A percentile compares a stretch with the other conserved stretches of the same genome.
phyloP scores from a whole-genome alignment of 2,329 filamentous ascomycete genomes.

The Akanthomyces muscarius region DNA sequence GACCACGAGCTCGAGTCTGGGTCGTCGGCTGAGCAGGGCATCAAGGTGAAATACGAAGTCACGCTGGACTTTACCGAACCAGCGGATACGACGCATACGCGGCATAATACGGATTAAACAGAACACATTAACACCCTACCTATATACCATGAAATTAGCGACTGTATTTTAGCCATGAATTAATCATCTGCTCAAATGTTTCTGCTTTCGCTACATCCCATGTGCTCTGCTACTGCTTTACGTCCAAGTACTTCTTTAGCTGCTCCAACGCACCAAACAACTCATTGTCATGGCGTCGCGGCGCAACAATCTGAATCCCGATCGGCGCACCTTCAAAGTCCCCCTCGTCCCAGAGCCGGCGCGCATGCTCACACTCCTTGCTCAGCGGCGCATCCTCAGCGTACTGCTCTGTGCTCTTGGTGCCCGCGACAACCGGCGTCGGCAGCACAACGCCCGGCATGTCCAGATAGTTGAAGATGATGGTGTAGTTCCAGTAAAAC shows the following conservation, averaged over 20 bases:
- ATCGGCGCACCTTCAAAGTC: slow-evolving; percentile 34
- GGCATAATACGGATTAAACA: background rate
- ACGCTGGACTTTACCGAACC: background rate
- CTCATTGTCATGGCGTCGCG: slow-evolving; percentile 33
- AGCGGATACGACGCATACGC: background rate
- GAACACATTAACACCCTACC: background rate
- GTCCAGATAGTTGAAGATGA: slow-evolving; percentile 36
- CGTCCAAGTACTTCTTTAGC: slow-evolving; percentile 21
- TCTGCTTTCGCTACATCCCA: background rate
- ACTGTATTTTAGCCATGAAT: background rate
- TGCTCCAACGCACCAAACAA: slow-evolving; percentile 29
- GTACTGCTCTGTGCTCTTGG: slow-evolving; percentile 25
- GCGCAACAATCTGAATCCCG: slow-evolving; percentile 31
- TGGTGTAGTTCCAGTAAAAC: slow-evolving; percentile 36
- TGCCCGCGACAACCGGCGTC: slow-evolving; percentile 30
- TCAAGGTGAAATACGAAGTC: slow-evolving; percentile 6
- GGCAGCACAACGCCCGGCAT: slow-evolving; percentile 34
- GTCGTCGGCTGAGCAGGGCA: background rate
- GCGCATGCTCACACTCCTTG: slow-evolving; percentile 28
- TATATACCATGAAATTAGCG: background rate
- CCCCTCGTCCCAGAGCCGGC: slow-evolving; percentile 29
- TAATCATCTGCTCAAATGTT: too few relatives aligned
- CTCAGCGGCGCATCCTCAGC: slow-evolving; percentile 24
- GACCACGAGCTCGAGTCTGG: background rate
- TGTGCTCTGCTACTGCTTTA: background rate